These are phyloP conservation scores for Omphalotus olearius DNA, from an alignment of 1,284 basidiomycete species.

Conservation along the genomic window DNA sequence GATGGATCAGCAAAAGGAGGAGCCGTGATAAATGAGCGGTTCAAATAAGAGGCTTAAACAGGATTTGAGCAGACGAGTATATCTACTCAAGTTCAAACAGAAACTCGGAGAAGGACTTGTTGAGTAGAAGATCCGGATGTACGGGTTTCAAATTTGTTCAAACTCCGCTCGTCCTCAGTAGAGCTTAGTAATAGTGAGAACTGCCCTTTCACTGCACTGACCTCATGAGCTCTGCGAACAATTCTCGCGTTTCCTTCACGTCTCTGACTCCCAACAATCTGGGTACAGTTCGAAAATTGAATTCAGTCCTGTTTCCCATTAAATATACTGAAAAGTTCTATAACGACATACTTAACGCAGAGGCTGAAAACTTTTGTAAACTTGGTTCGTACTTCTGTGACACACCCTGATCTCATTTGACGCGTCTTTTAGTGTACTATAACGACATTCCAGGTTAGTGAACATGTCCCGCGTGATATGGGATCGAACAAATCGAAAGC, in stretches of 20 bases:
- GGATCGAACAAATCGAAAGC: neutral
- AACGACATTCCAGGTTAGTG: slow-evolving; percentile 65
- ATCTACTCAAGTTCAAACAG: no score
- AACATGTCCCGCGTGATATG: neutral
- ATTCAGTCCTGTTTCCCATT: slow-evolving; percentile 64
- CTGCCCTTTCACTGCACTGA: neutral
- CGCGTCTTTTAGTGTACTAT: slow-evolving; percentile 60
- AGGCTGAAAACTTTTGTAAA: slow-evolving; percentile 77
- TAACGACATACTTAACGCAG: slow-evolving; percentile 62
- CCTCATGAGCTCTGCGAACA: slow-evolving; percentile 4
- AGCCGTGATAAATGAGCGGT: neutral
- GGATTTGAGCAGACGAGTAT: no score
- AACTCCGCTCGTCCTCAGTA: neutral
- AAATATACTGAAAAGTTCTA: slow-evolving; percentile 82
- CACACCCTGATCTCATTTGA: slow-evolving; percentile 1
- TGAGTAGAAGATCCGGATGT: neutral
- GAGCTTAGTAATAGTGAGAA: neutral
- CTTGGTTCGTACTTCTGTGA: slow-evolving; percentile 45
- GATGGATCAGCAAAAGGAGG: neutral
- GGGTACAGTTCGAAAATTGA: slow-evolving; percentile 76
- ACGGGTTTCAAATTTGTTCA: neutral
- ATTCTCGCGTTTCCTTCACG: slow-evolving; percentile 59
- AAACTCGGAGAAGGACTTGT: neutral
- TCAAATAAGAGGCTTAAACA: no score
- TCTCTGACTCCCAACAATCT: slow-evolving; percentile 76